Evolutionary conservation across 345 rosid species (phyloP).

Genomic region (Corymbia maculata): DNA sequence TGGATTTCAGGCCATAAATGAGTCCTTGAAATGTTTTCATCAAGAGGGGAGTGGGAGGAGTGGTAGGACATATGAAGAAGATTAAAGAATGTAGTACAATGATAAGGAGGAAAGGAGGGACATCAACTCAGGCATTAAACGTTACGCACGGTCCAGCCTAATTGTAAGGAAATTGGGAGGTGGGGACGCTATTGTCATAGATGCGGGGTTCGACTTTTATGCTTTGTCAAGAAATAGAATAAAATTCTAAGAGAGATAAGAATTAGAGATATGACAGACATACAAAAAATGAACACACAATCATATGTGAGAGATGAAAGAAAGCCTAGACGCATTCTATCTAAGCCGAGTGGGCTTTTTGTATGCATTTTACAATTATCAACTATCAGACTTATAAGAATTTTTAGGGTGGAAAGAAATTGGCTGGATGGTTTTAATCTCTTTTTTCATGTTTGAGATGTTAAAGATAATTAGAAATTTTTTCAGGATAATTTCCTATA

Average conservation of each 20-base stretch:
- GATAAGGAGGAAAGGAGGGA: background rate
- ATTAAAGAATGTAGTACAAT: background rate
- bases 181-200: background rate
- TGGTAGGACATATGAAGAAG: background rate
- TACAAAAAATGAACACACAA: too few species aligned
- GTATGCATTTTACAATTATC: background rate
- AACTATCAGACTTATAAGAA: background rate
- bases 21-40: background rate
- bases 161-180: background rate
- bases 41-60: background rate
- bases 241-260: background rate
- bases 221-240: background rate
- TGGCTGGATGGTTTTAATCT: background rate
- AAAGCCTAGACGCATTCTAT: background rate
- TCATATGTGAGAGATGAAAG: background rate
- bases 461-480: too few species aligned
- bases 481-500: too few species aligned
- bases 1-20: background rate
- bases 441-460: background rate
- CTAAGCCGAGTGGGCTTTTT: background rate
- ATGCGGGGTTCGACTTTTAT: too few species aligned
- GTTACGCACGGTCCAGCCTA: background rate
- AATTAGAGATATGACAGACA: too few species aligned
- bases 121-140: background rate
- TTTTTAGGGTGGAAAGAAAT: background rate